Evolutionary conservation across 2,329 filamentous ascomycete genomes (phyloP).

Genomic region (Scopulariopsis brevicaulis): DNA sequence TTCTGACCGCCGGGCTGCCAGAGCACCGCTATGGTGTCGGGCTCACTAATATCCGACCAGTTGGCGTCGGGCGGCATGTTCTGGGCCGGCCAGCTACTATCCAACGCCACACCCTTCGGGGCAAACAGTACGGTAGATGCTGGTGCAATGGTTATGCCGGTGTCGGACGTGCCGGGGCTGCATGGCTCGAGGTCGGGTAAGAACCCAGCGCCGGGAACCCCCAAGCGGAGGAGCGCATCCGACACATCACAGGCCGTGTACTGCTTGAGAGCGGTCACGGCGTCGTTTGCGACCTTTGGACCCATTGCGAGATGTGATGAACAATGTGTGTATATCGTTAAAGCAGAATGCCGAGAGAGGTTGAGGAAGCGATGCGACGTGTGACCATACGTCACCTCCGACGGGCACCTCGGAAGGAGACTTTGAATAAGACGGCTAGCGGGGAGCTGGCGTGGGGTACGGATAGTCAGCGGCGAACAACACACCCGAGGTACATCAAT

Average conservation of each 20-base stretch:
- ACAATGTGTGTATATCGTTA: background rate
- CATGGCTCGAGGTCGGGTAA: conserved; percentile 42
- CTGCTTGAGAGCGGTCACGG: conserved; percentile 16
- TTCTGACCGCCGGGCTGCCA: conserved; percentile 53
- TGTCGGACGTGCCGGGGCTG: conserved; percentile 10
- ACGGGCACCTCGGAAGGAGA: background rate
- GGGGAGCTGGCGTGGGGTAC: background rate
- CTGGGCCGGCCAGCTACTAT: conserved; percentile 10
- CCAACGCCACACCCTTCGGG: conserved; percentile 34
- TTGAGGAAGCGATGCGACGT: background rate
- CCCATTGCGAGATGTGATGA: background rate
- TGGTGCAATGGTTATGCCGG: conserved; percentile 30
- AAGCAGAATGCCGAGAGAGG: background rate
- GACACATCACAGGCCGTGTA: conserved; percentile 50
- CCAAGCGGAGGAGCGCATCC: conserved; percentile 61
- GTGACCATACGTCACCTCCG: background rate
- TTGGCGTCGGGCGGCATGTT: conserved; percentile 51
- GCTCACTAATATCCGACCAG: conserved; percentile 54
- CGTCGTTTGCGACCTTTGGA: conserved; percentile 4
- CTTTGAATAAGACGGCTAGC: background rate
- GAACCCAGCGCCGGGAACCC: conserved; percentile 54
- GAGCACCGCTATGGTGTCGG: conserved; percentile 52
- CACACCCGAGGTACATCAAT: background rate
- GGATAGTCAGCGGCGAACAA: background rate
- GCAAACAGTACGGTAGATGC: conserved; percentile 54